Evolutionary conservation across 768 basidiomycete genomes (phyloP).

Genomic region (Atractiella rhizophila): DNA sequence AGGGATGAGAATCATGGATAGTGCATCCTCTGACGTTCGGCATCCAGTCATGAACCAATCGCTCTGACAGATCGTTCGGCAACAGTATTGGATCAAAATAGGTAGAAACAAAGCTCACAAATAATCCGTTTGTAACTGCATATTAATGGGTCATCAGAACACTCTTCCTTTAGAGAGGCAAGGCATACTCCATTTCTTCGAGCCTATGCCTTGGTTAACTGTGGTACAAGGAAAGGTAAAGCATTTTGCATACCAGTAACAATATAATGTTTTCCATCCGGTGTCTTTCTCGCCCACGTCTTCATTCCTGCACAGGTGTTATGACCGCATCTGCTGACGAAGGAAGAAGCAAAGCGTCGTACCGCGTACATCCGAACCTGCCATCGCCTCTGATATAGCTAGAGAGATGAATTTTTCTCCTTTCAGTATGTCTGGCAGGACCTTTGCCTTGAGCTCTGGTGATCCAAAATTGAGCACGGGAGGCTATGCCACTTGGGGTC

Average conservation of each 20-base stretch:
- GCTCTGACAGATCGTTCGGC: no score
- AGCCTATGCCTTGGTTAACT: no score
- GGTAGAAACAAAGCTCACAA: background rate
- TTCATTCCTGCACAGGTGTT: no score
- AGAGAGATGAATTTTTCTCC: conserved; percentile 44
- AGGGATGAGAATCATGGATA: conserved; percentile 68
- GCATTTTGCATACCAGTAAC: no score
- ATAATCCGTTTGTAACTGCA: no score
- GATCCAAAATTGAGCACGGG: background rate
- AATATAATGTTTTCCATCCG: conserved; percentile 57
- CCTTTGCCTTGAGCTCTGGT: no score
- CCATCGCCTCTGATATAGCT: conserved; percentile 71
- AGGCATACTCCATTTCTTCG: conserved; percentile 65
- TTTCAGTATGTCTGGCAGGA: conserved; percentile 43
- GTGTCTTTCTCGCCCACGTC: conserved; percentile 50
- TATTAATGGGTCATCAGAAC: no score
- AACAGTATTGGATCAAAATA: conserved; percentile 42
- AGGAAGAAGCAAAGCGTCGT: conserved; percentile 9
- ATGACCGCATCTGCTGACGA: no score
- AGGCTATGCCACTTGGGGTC: conserved; percentile 26
- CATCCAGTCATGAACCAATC: conserved; percentile 56
- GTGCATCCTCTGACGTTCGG: conserved; percentile 36
- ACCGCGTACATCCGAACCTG: conserved; percentile 43
- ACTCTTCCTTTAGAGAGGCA: no score
- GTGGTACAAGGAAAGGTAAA: no score